These are phyloP conservation scores for Psilocybe cubensis DNA, from an alignment of 768 basidiomycete species.

Conservation along the genomic window DNA sequence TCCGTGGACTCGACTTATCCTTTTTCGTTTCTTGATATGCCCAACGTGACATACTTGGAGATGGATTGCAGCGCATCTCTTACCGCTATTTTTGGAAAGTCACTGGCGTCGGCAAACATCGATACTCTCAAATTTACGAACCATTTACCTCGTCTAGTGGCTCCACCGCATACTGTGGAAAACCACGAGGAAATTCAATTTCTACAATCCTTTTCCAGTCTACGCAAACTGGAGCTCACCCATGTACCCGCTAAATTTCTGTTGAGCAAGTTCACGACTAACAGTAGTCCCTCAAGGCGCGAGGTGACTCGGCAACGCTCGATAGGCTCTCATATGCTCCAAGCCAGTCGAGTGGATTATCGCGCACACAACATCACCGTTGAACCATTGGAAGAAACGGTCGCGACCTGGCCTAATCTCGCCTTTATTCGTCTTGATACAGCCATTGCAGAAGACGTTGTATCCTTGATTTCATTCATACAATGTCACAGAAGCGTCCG, in stretches of 20 bases:
- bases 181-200: slow-evolving; percentile 3
- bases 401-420: slow-evolving; percentile 4
- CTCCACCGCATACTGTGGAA: not conserved
- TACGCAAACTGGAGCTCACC: slow-evolving; percentile 14
- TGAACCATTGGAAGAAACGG: too few species aligned
- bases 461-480: slow-evolving; percentile 15
- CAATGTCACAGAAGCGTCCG: slow-evolving; percentile 9
- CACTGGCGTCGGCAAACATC: slow-evolving; percentile 8
- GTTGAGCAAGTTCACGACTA: not conserved
- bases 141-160: not conserved
- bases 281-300: not conserved
- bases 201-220: slow-evolving; percentile 4
- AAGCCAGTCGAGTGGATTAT: not conserved
- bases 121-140: slow-evolving; percentile 16
- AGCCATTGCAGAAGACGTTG: slow-evolving; percentile 11
- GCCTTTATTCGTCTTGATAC: slow-evolving; percentile 16
- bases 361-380: not conserved
- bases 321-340: not conserved
- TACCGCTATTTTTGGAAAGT: slow-evolving; percentile 6
- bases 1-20: slow-evolving; percentile 2
- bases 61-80: slow-evolving; percentile 8
- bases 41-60: slow-evolving; percentile 18
- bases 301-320: not conserved
- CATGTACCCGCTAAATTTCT: not conserved
- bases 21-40: slow-evolving; percentile 12